Evolutionary conservation across 352 stramenopile genomes (phyloP).

Genomic region (Pythium periplocum): DNA sequence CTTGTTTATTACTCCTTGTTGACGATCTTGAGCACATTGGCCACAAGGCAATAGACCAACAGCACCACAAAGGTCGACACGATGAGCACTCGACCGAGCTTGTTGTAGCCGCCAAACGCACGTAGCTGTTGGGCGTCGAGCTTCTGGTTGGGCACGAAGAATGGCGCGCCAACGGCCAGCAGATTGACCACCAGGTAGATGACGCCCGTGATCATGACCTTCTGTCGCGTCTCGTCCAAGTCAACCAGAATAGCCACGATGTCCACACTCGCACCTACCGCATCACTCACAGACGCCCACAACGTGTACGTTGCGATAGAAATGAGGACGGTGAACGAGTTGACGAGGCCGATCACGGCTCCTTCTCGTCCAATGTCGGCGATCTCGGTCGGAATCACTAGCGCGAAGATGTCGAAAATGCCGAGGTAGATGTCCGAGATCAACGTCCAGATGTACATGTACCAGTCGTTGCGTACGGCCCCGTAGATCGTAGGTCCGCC

Average conservation of each 20-base stretch:
- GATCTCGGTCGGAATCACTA: conserved; percentile 50
- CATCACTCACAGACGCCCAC: conserved; percentile 20
- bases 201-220: conserved; percentile 4
- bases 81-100: too few relatives aligned
- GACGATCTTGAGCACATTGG: too few relatives aligned
- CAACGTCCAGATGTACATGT: conserved; percentile 25
- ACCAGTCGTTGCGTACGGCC: conserved; percentile 36
- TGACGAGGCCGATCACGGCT: conserved; percentile 41
- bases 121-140: conserved; percentile 38
- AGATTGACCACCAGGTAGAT: conserved; percentile 16
- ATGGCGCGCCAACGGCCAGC: conserved; percentile 9
- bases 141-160: conserved; percentile 31
- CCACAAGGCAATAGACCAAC: too few relatives aligned
- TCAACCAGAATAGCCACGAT: conserved; percentile 6
- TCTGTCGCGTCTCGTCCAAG: background rate
- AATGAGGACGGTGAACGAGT: conserved; percentile 42
- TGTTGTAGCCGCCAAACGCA: conserved; percentile 2
- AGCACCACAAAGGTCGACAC: too few relatives aligned
- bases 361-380: conserved; percentile 45
- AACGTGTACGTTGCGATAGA: conserved; percentile 26
- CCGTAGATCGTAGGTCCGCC: conserved; percentile 21
- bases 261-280: conserved; percentile 7
- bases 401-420: conserved; percentile 36
- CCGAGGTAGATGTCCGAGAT: conserved; percentile 31
- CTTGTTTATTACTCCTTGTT: too few relatives aligned